A percentile compares a stretch with the other conserved stretches of the same genome.
phyloP scores from a whole-genome alignment of 2,329 filamentous ascomycete species.

The Penicillium sp. region DNA sequence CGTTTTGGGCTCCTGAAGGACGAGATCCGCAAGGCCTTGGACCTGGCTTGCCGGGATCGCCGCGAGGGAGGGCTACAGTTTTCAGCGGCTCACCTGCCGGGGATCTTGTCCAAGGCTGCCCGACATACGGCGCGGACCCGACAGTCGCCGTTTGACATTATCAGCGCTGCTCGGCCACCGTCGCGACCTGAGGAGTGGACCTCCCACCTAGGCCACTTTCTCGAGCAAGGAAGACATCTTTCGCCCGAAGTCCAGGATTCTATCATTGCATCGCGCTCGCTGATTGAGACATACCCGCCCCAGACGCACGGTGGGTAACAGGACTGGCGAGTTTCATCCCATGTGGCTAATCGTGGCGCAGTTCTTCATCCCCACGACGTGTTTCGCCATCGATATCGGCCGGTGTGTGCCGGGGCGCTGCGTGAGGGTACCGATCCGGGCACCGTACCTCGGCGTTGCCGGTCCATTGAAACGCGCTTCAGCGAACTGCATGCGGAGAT shows the following conservation, averaged over 20 bases:
- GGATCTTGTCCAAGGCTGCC: constrained; percentile 5
- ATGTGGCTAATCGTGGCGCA: background rate
- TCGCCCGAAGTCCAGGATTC: background rate
- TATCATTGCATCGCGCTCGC: constrained; percentile 8
- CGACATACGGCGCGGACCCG: constrained; percentile 1
- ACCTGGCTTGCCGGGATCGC: constrained; percentile 10
- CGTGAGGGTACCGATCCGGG: background rate
- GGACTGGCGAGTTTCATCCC: background rate
- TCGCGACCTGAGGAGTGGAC: background rate
- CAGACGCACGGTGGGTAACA: constrained; percentile 6
- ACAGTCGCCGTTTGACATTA: constrained; percentile 3
- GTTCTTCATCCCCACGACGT: constrained; percentile 7
- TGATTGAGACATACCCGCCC: constrained; percentile 6
- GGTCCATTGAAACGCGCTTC: constrained; percentile 6
- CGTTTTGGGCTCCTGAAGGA: constrained; percentile 12
- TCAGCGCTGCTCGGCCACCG: background rate
- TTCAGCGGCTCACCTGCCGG: constrained; percentile 9
- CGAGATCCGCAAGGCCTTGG: constrained; percentile 12
- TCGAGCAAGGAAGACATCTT: background rate
- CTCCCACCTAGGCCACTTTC: background rate
- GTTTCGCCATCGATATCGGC: constrained; percentile 10
- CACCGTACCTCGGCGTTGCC: background rate
- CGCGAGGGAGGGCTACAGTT: constrained; percentile 3
- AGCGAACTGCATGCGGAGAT: background rate
- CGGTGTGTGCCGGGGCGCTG: constrained; percentile 5